These are phyloP conservation scores for Fusarium ambrosium DNA, from an alignment of 2,329 filamentous ascomycete genomes.

Conservation along the genomic window DNA sequence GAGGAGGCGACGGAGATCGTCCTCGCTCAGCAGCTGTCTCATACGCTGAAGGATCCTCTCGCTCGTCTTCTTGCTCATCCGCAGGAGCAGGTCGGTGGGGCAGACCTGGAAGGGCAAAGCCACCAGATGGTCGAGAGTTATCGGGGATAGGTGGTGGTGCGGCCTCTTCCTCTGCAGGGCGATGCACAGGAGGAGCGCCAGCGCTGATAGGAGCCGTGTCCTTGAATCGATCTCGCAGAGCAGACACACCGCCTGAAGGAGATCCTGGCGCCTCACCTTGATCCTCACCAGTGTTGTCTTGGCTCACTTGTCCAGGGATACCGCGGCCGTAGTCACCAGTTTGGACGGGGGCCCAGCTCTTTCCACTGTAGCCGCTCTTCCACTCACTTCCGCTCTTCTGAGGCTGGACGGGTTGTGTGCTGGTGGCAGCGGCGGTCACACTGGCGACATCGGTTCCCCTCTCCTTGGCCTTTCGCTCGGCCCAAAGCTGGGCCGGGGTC, in stretches of 20 bases:
- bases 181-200: slow-evolving; percentile 55
- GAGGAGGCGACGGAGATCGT: slow-evolving; percentile 76
- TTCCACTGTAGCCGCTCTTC: slow-evolving; percentile 93
- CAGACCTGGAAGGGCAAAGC: slow-evolving; percentile 84
- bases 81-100: slow-evolving; percentile 70
- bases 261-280: slow-evolving; percentile 66
- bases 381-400: slow-evolving; percentile 84
- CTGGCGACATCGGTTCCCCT: slow-evolving; percentile 64
- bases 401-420: slow-evolving; percentile 68
- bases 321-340: slow-evolving; percentile 75
- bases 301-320: slow-evolving; percentile 60
- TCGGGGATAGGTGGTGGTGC: slow-evolving; percentile 66
- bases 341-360: slow-evolving; percentile 89
- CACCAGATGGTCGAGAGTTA: slow-evolving; percentile 78
- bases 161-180: slow-evolving; percentile 57
- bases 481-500: slow-evolving; percentile 96
- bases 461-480: slow-evolving; percentile 93
- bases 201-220: slow-evolving; percentile 78
- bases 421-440: slow-evolving; percentile 52
- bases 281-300: slow-evolving; percentile 74
- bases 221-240: slow-evolving; percentile 87
- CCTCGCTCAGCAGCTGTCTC: slow-evolving; percentile 61
- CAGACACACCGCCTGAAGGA: slow-evolving; percentile 75
- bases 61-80: slow-evolving; percentile 63
- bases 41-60: slow-evolving; percentile 61